Conservation (phyloP, 257 asterid species). For the Jasminum sambac region DNA sequence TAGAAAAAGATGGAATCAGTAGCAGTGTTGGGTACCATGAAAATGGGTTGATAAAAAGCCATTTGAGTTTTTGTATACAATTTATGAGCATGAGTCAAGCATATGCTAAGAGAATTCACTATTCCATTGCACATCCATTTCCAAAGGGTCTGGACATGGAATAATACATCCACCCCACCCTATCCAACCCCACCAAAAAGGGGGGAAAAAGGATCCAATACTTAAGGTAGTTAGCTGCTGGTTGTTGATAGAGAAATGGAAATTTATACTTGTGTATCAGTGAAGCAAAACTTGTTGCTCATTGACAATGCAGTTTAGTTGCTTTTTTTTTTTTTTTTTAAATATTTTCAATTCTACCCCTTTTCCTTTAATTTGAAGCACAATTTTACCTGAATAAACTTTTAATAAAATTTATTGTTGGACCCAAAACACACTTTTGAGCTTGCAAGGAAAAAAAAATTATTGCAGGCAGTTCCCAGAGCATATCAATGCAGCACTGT, state of each 20-base stretch:
- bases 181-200: too few relatives aligned
- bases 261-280: not conserved
- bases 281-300: not conserved
- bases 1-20: too few relatives aligned
- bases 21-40: too few relatives aligned
- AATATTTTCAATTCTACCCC: not conserved
- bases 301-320: not conserved
- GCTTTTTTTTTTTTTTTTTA: too few relatives aligned
- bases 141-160: not conserved
- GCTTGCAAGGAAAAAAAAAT: not conserved
- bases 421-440: not conserved
- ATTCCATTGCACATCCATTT: not conserved
- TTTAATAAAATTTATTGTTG: not conserved
- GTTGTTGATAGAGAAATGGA: constrained; percentile 7
- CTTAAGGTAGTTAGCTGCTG: not conserved
- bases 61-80: too few relatives aligned
- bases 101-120: not conserved
- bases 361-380: not conserved
- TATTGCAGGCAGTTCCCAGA: not conserved
- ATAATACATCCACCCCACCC: not conserved
- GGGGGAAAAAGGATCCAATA: not conserved
- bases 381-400: not conserved
- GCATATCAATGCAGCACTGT: not conserved
- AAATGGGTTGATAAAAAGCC: too few relatives aligned
- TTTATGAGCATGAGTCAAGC: too few relatives aligned